phyloP scores from a whole-genome alignment of 768 basidiomycete species.

The Postia placenta region DNA sequence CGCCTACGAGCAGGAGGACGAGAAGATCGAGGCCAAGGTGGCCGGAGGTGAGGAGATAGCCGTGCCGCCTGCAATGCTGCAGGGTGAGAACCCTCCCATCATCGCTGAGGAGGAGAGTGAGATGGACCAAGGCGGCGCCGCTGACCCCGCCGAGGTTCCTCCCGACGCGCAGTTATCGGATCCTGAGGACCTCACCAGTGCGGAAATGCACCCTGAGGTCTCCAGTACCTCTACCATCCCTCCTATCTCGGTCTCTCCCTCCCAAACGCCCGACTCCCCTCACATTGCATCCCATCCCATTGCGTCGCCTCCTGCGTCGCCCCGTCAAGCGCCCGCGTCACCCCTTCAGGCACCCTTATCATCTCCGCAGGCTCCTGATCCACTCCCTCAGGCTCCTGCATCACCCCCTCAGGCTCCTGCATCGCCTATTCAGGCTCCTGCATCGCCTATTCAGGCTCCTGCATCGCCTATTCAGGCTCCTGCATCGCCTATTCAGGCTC shows the following conservation, averaged over 20 bases:
- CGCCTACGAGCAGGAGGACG: neutral
- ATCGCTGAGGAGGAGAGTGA: slow-evolving; percentile 15
- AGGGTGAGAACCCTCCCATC: slow-evolving; percentile 16
- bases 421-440: no score
- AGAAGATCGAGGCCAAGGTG: neutral
- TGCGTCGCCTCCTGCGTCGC: no score
- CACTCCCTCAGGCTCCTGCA: no score
- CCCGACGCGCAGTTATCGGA: slow-evolving; percentile 14
- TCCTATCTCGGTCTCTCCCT: neutral
- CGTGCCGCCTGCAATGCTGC: slow-evolving; percentile 4
- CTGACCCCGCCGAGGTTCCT: slow-evolving; percentile 21
- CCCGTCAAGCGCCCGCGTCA: no score
- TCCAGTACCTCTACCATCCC: neutral
- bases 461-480: no score
- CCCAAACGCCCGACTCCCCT: no score
- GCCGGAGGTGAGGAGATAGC: neutral
- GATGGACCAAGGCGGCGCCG: slow-evolving; percentile 18
- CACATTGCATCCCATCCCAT: neutral
- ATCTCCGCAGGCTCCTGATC: no score
- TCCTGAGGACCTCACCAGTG: slow-evolving; percentile 4
- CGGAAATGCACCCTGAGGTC: neutral
- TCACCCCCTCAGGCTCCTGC: no score
- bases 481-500: no score
- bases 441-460: no score
- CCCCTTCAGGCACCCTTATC: no score